Base-by-base conservation (phyloP, 1,284 basidiomycete species). In the Ustilago bromivora region DNA sequence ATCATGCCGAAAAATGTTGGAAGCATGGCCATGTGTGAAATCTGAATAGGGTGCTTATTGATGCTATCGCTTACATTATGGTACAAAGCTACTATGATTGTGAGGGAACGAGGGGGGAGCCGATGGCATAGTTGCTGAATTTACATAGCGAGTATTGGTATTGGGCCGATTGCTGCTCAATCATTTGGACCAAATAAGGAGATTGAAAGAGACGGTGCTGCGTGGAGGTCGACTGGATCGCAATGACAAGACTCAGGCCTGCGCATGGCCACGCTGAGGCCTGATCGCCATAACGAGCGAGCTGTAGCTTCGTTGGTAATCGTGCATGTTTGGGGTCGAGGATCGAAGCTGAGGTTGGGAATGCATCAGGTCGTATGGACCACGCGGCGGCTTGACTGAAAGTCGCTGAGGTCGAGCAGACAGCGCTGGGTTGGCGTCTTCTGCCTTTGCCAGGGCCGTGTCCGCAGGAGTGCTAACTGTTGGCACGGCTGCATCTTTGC, bases 311-410 rank as follows among this genome's bases (percentile, higher is more conserved):
- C 35, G 41, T 23, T 60, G 52, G 6, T 17, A 7, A 9, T 59
- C 58, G 13, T 59, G 64, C 23, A n/a, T 34, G 46, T 28, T 54
- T 32, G 64, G 51, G 17, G 34, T 41, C 4, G 64, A 34, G 12
- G 52, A 52, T 23, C 41, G 52, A 53, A 57, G 35, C 34, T 54
- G 54, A 8, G 54, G 12, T 34, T 56, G 54, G 13, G 35, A 6
- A 36, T 56, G 36, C 11, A 56, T 23, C 17, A 23, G 38, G 7
- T 56, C 54, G 23, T 56, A 38, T 15, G 32, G n/a, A 3, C 23
- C 34, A 19, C 34, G 49, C 4, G 23, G 49, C 7, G 40, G 4
- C 35, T n/a, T n/a, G 9, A 13, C 19, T 5, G 46, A 34, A 17
- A 34, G 7, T n/a, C 43, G 49, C 3, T 31, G 55, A 19, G 40